phyloP scores from a whole-genome alignment of 2,329 filamentous ascomycete species.

The Colletotrichum karsti region DNA sequence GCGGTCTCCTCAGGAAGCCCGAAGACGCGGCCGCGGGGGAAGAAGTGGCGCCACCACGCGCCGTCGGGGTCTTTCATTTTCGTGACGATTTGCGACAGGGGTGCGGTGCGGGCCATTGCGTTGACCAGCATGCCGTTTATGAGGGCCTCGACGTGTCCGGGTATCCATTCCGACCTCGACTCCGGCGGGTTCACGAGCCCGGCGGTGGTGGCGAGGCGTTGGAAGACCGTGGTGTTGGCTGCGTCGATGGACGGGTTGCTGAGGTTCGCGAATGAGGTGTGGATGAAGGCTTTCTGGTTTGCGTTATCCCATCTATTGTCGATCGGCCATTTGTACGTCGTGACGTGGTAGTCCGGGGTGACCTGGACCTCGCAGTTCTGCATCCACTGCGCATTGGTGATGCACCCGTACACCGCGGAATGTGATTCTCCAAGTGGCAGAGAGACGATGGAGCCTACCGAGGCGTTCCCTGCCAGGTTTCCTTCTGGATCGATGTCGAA shows the following conservation, averaged over 20 bases:
- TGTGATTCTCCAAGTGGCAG: not conserved
- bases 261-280: conserved; percentile 3
- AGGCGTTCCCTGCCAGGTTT: not conserved
- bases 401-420: not conserved
- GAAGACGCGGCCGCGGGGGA: not conserved
- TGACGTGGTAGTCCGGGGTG: not conserved
- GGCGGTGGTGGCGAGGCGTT: not conserved
- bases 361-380: not conserved
- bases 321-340: not conserved
- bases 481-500: not conserved
- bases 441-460: not conserved
- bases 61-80: not conserved
- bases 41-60: conserved; percentile 9
- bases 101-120: not conserved
- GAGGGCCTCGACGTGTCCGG: not conserved
- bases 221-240: not conserved
- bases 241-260: not conserved
- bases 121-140: conserved; percentile 9
- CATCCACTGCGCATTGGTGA: not conserved
- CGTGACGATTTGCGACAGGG: not conserved
- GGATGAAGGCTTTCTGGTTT: not conserved
- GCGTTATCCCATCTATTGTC: not conserved
- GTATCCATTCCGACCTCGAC: not conserved
- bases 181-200: not conserved
- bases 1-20: not conserved